Base-by-base conservation (phyloP, 1,139 yeast species). In the Trichomonascaceae sp. region DNA sequence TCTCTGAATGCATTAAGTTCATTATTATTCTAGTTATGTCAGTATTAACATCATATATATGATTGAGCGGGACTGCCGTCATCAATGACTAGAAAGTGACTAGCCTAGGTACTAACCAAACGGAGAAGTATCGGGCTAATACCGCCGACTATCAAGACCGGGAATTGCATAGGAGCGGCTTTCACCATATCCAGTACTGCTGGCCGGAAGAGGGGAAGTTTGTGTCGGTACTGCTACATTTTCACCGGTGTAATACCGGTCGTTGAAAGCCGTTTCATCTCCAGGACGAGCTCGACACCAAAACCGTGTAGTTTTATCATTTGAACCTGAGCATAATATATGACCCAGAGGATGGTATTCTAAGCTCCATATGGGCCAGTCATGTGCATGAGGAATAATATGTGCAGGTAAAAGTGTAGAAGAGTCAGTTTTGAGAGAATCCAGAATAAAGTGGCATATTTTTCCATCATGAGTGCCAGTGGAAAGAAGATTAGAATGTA, bases 331-430 rank as follows among this genome's bases (percentile, higher is more conserved):
- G 57, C 95, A 85, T 49, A 93, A 75, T 53, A 91, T 75, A 70
- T 93, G 98, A 1, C 99, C 99, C 64, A 88, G 75, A 2, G 98
- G 98, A 70, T 91, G 97, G 66, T 90, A 93, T 61, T 91, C 95
- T 58, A 93, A 71, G 1, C 96, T 82, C 72, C 93, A 90, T 51
- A 93, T 84, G 3, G 96, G 95, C 72, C 87, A 87, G 66, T 91
- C 97, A 68, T 93, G 99, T 0, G 98, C 99, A 70, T 80, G 85
- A 1, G 96, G 96, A 47, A 93, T 86, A 36, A 62, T 65, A 58
- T 64, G 66, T 13, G 58, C 61, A 5, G 62, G 58, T 15, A 45
- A 39, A 4, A 57, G 27, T 9, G 61, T 56, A 19, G 49, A 47
- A 17, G 51, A 41, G 18, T 48, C 51, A 18, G 15, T 47, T 8